phyloP scores from a whole-genome alignment of 116 monocot genomes.

The Thalassia testudinum region DNA sequence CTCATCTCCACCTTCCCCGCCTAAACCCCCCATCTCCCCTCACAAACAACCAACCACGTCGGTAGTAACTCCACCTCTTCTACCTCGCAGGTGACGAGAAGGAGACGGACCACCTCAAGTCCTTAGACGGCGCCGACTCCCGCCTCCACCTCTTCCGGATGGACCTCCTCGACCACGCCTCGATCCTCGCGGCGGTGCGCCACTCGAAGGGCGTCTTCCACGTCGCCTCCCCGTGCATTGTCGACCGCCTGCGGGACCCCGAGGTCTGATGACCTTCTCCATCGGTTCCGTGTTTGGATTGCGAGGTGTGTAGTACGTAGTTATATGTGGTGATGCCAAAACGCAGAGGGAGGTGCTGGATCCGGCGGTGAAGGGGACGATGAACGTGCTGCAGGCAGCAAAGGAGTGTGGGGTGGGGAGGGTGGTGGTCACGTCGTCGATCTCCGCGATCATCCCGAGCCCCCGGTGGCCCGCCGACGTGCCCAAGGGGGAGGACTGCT shows the following conservation, averaged over 20 bases:
- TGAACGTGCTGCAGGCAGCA: constrained; percentile 74
- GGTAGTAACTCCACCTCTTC: no score
- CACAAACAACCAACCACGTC: neutral
- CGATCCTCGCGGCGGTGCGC: constrained; percentile 34
- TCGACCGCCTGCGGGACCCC: constrained; percentile 63
- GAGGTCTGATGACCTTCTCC: constrained; percentile 16
- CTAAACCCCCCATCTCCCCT: neutral
- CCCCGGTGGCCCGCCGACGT: constrained; percentile 64
- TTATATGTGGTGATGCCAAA: neutral
- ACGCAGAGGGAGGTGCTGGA: constrained; percentile 53
- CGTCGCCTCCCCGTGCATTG: constrained; percentile 82
- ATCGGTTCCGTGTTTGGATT: no score
- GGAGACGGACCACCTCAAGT: constrained; percentile 69
- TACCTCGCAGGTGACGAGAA: constrained; percentile 45
- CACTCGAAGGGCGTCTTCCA: constrained; percentile 74
- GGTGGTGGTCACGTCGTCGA: constrained; percentile 86
- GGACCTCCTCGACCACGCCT: constrained; percentile 54
- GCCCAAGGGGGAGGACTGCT: constrained; percentile 55
- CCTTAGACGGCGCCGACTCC: constrained; percentile 28
- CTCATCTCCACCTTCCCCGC: neutral
- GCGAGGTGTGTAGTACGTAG: no score
- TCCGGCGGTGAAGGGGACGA: constrained; percentile 88
- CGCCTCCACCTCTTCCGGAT: constrained; percentile 56
- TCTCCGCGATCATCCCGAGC: constrained; percentile 77
- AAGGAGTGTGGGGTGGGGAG: constrained; percentile 53